Evolutionary conservation across 106 monocot genomes (phyloP).

Genomic region (Acanthochlamys bracteata): DNA sequence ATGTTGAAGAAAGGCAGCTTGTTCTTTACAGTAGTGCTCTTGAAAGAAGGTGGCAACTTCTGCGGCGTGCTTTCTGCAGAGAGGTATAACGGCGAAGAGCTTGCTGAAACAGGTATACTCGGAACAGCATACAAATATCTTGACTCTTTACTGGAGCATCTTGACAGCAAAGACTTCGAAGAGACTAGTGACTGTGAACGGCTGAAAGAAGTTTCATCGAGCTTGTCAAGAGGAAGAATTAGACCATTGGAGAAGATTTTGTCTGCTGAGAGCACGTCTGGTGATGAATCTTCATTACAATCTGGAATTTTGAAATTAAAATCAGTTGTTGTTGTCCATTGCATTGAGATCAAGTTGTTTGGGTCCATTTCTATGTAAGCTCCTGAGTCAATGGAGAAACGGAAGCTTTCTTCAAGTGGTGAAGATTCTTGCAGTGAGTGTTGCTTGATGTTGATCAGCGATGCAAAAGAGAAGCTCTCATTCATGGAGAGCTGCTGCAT

Average conservation of each 20-base stretch:
- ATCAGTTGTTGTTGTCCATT: slow-evolving; percentile 5
- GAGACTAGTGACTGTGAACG: slow-evolving; percentile 11
- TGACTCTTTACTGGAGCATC: not conserved
- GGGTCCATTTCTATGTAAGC: slow-evolving; percentile 41
- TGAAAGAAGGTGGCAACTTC: not conserved
- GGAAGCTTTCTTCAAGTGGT: slow-evolving; percentile 4
- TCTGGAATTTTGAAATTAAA: not conserved
- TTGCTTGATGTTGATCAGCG: slow-evolving; percentile 30
- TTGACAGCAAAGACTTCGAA: slow-evolving; percentile 1
- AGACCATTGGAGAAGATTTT: slow-evolving; percentile 20
- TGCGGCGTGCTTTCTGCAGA: not conserved
- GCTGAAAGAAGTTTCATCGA: not conserved
- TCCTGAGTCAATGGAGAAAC: slow-evolving; percentile 5
- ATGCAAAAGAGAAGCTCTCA: slow-evolving; percentile 47
- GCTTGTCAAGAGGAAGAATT: slow-evolving; percentile 6
- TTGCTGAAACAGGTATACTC: not conserved
- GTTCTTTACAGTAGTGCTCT: not conserved
- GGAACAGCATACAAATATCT: not conserved
- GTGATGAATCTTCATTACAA: not conserved
- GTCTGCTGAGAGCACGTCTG: slow-evolving; percentile 4
- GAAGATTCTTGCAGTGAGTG: slow-evolving; percentile 6
- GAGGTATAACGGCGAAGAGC: not conserved
- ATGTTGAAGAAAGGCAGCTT: slow-evolving; percentile 4
- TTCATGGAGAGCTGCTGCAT: slow-evolving; percentile 16
- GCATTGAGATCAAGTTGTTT: slow-evolving; percentile 22